These are phyloP conservation scores for Thuja plicata DNA, from an alignment of 83 land plant genomes.

Conservation along the genomic window DNA sequence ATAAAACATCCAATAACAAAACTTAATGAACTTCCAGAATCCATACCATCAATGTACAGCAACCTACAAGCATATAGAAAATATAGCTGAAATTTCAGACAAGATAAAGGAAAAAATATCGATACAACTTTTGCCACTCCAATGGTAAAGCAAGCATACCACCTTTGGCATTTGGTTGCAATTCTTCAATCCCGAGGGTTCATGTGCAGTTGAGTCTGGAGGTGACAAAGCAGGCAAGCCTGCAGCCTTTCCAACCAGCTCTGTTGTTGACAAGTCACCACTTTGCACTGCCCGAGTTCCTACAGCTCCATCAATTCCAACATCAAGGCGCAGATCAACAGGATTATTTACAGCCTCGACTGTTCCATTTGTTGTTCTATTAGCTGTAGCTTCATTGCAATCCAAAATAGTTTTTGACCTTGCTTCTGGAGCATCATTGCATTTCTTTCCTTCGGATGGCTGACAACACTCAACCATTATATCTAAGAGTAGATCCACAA, in stretches of 20 bases:
- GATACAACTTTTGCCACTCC: background rate
- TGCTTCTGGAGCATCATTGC: constrained; percentile 42
- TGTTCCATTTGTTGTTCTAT: constrained; percentile 33
- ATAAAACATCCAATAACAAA: constrained; percentile 18
- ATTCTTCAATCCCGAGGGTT: constrained; percentile 26
- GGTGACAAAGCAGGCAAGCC: constrained; percentile 50
- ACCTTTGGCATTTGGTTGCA: constrained; percentile 50
- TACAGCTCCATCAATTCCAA: constrained; percentile 42
- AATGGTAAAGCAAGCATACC: constrained; percentile 10
- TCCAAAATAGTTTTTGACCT: constrained; percentile 45
- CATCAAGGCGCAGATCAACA: constrained; percentile 65
- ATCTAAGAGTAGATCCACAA: constrained; percentile 90
- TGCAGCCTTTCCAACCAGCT: constrained; percentile 39
- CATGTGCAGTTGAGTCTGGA: constrained; percentile 59
- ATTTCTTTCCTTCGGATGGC: constrained; percentile 65
- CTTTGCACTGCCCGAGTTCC: constrained; percentile 79
- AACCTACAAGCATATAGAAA: background rate
- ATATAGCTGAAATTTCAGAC: background rate
- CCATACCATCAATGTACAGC: constrained; percentile 1
- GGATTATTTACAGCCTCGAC: constrained; percentile 32
- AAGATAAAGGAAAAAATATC: background rate
- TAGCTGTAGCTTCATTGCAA: constrained; percentile 29
- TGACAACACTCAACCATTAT: constrained; percentile 99
- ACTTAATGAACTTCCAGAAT: constrained; percentile 7
- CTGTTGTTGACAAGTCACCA: constrained; percentile 40